These are phyloP conservation scores for Mycena vitilis DNA, from an alignment of 768 basidiomycete species.

Conservation along the genomic window DNA sequence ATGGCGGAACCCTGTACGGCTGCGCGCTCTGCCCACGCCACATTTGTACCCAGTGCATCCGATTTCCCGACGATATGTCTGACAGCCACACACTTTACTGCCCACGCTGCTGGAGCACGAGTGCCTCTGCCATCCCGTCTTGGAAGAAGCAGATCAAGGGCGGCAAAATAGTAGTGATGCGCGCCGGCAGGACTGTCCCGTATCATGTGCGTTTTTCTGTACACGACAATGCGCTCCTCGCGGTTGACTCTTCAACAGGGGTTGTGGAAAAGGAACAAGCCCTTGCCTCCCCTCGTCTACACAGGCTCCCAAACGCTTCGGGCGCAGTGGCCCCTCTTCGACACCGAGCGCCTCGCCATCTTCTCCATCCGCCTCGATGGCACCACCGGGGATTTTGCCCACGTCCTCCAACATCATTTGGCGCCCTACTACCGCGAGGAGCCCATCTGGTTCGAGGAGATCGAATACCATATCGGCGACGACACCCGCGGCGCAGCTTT, in stretches of 20 bases:
- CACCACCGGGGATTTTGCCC: too few species aligned
- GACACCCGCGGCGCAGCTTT: too few species aligned
- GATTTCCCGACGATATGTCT: background rate
- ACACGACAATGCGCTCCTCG: background rate
- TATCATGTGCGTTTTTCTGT: background rate
- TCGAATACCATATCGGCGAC: too few species aligned
- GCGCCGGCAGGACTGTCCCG: background rate
- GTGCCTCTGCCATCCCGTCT: background rate
- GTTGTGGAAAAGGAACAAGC: background rate
- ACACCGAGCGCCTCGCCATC: background rate
- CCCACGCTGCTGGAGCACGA: background rate
- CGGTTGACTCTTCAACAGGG: background rate
- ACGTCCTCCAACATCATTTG: too few species aligned
- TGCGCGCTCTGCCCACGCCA: background rate
- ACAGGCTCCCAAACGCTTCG: background rate
- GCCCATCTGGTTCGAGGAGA: too few species aligned
- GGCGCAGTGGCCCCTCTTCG: background rate
- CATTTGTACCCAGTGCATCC: background rate
- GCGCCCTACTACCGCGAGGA: too few species aligned
- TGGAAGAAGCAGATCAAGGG: background rate
- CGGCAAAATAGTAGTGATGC: background rate
- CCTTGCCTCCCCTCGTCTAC: background rate
- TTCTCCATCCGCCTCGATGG: too few species aligned
- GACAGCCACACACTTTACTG: background rate
- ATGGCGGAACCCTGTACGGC: background rate